Conservation (phyloP, 108 stramenopile genomes). For the Mediolabrus comicus region DNA sequence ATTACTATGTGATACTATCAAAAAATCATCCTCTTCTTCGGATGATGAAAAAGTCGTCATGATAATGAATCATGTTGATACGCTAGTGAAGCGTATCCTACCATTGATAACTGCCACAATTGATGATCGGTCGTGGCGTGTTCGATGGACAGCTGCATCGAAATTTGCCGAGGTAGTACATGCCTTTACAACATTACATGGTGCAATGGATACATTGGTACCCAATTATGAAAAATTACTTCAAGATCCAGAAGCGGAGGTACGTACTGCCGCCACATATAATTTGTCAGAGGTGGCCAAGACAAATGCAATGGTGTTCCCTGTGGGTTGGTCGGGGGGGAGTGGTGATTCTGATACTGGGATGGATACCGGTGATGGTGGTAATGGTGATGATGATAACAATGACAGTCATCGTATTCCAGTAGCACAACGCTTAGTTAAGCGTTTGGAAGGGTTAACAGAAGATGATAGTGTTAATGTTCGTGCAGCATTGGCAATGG, state of each 20-base stretch:
- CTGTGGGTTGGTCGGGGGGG: constrained; percentile 34
- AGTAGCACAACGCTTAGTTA: constrained; percentile 76
- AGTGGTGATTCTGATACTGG: constrained; percentile 13
- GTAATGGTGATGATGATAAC: constrained; percentile 18
- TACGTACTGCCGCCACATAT: constrained; percentile 90
- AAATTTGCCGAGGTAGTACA: constrained; percentile 82
- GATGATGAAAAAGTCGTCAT: constrained; percentile 20
- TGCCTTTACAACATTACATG: constrained; percentile 62
- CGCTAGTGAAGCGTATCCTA: constrained; percentile 60
- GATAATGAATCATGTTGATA: constrained; percentile 26
- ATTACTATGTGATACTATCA: constrained; percentile 7
- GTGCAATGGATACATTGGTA: constrained; percentile 72
- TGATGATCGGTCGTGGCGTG: constrained; percentile 94
- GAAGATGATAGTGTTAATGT: constrained; percentile 91
- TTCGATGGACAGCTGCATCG: constrained; percentile 91
- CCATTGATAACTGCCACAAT: constrained; percentile 83
- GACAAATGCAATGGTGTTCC: constrained; percentile 51
- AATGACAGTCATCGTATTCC: constrained; percentile 43
- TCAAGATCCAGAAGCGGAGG: constrained; percentile 93
- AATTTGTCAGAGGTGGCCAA: constrained; percentile 81
- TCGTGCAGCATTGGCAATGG: constrained; percentile 87
- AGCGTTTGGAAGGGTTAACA: constrained; percentile 69
- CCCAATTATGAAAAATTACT: constrained; percentile 87
- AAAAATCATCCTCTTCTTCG: not conserved
- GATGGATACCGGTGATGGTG: constrained; percentile 4